Percentiles rank a stretch among this genome's conserved stretches.
These are phyloP conservation scores for Penicillium canariense DNA, from an alignment of 495 filamentous ascomycete species.

Conservation along the genomic window DNA sequence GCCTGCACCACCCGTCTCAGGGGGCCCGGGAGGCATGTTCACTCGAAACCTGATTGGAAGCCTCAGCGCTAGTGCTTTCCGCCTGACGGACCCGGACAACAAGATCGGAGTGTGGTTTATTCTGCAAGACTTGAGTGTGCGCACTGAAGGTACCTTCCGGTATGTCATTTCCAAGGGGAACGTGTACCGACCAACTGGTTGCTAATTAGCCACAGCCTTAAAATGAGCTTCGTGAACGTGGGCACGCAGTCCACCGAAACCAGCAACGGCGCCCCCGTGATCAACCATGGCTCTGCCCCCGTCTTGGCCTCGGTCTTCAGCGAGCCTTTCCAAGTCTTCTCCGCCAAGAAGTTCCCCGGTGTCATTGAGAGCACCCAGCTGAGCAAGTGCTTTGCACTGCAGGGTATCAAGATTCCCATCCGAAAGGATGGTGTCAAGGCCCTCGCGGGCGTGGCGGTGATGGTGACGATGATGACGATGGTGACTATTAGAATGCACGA, in stretches of 20 bases:
- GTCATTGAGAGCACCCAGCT: constrained; percentile 92
- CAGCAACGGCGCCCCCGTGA: constrained; percentile 38
- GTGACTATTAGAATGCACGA: constrained; percentile 10
- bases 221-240: constrained; percentile 85
- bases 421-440: constrained; percentile 74
- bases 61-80: constrained; percentile 84
- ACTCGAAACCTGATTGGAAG: constrained; percentile 95
- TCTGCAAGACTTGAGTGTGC: constrained; percentile 89
- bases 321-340: constrained; percentile 89
- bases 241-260: constrained; percentile 45
- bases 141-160: constrained; percentile 90
- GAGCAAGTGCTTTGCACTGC: constrained; percentile 89
- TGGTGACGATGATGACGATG: constrained; percentile 55
- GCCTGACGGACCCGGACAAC: constrained; percentile 75
- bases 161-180: constrained; percentile 43
- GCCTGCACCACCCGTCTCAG: constrained; percentile 40
- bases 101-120: constrained; percentile 97
- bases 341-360: constrained; percentile 96
- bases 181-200: neutral
- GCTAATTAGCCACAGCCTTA: constrained; percentile 46
- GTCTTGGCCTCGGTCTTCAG: constrained; percentile 87
- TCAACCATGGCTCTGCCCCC: constrained; percentile 79
- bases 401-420: constrained; percentile 97
- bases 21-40: constrained; percentile 80
- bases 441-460: constrained; percentile 58